Base-by-base conservation (phyloP, 176 grass and related monocot species). In the Phoenix dactylifera region DNA sequence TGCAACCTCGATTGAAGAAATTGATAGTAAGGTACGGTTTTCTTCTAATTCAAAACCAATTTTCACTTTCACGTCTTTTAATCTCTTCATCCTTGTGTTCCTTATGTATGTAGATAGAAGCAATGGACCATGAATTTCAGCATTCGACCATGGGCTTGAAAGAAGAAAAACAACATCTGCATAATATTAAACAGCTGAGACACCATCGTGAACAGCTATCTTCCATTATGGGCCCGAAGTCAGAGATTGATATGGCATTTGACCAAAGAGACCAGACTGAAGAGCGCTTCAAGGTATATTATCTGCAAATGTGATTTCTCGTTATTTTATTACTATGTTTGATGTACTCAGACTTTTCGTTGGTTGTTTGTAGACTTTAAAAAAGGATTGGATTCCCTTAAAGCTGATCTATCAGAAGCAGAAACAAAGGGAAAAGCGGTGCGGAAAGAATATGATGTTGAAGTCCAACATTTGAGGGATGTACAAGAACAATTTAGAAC, bases 161-260 rank as follows among this genome's bases (percentile, higher is more conserved):
- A 68, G 69, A 89, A 81, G 94, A 98, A 74, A 98, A 98, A 16
- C 19, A 71, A 60, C 70, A 88, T 35, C 63, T 98, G 55, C 86
- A 89, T 76, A 85, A 98, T 57, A 88, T 98, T 56, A 98, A 89
- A 81, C 84, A 92, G 53, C 53, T 98, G 25, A 93, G 88, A 76
- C 62, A 79, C n/a, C 84, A 81, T 70, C 78, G 71, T 26, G 91
- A 93, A 59, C 78, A 93, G 15, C 19, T 92, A 15, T 67, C 72
- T 16, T 74, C 77, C 50, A 81, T 57, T 73, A 83, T 92, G 55
- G 87, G 73, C 18, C 76, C 94, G 10, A 80, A 79, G 55, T 54
- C 70, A 69, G 88, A 92, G 85, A 86, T 98, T 52, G 78, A 73
- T 68, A 84, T 92, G 71, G 79, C 76, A 64, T 83, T 98, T 44